Evolutionary conservation across 208 protist genomes (phyloP).

Genomic region (Vickermania ingenoplastis): DNA sequence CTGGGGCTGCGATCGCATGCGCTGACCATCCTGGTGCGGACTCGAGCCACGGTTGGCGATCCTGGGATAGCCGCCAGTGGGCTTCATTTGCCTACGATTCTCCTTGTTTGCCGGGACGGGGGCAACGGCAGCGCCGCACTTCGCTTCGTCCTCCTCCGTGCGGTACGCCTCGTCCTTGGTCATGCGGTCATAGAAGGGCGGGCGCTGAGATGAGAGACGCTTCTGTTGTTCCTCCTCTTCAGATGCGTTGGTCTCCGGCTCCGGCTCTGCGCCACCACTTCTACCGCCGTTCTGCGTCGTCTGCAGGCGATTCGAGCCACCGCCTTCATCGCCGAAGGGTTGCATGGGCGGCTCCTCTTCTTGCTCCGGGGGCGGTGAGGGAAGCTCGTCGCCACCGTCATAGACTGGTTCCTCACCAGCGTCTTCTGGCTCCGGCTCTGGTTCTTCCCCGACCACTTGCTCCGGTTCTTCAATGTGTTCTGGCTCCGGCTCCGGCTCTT

Average conservation of each 20-base stretch:
- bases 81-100: not conserved
- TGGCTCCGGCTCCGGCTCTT: not conserved
- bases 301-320: no score
- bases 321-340: no score
- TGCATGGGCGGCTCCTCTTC: no score
- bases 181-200: slow-evolving; percentile 5
- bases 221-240: not conserved
- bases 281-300: not conserved
- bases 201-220: no score
- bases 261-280: not conserved
- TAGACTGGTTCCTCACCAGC: not conserved
- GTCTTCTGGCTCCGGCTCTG: not conserved
- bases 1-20: not conserved
- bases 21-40: not conserved
- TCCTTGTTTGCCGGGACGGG: not conserved
- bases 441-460: slow-evolving; percentile 1
- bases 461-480: not conserved
- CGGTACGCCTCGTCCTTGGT: not conserved
- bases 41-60: not conserved
- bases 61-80: not conserved
- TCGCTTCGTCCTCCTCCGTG: not conserved
- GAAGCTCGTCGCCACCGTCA: not conserved
- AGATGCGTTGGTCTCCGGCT: not conserved
- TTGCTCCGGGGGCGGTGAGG: not conserved
- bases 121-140: not conserved